A percentile compares a stretch with the other conserved stretches of the same genome.
phyloP scores from a whole-genome alignment of 371 early-diverging fungal genomes.

The Neoconidiobolus thromboides region DNA sequence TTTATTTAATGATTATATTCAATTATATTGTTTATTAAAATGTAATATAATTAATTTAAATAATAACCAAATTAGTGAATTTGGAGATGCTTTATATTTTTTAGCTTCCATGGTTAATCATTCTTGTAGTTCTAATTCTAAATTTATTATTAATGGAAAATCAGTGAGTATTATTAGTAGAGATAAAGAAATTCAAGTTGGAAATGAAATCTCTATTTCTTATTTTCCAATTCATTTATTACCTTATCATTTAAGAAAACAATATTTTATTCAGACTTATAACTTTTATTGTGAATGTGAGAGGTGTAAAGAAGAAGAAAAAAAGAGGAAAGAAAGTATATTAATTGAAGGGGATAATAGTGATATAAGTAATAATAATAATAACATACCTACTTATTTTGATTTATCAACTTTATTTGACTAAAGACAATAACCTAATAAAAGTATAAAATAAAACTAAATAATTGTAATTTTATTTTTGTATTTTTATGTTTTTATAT shows the following conservation, averaged over 20 bases:
- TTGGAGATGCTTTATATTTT: background rate
- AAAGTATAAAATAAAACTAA: no score
- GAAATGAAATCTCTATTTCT: background rate
- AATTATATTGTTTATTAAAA: no score
- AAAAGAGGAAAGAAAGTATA: background rate
- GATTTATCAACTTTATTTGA: conserved; percentile 1
- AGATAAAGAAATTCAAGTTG: background rate
- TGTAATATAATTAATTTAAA: background rate
- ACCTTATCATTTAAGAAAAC: background rate
- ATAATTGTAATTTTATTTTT: no score
- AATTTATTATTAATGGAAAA: background rate
- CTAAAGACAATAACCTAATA: background rate
- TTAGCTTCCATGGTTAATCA: background rate
- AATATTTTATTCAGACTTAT: background rate
- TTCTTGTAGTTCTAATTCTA: background rate
- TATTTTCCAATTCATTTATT: background rate
- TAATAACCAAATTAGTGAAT: background rate
- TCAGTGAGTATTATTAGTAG: background rate
- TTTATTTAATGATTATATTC: no score
- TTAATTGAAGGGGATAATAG: background rate
- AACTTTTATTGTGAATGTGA: background rate
- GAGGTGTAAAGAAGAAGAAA: background rate
- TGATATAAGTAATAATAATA: background rate
- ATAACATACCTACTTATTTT: background rate
- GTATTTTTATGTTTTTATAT: no score